Conservation (phyloP, 805 yeast genomes). For the Teunomyces aglyptinius region DNA sequence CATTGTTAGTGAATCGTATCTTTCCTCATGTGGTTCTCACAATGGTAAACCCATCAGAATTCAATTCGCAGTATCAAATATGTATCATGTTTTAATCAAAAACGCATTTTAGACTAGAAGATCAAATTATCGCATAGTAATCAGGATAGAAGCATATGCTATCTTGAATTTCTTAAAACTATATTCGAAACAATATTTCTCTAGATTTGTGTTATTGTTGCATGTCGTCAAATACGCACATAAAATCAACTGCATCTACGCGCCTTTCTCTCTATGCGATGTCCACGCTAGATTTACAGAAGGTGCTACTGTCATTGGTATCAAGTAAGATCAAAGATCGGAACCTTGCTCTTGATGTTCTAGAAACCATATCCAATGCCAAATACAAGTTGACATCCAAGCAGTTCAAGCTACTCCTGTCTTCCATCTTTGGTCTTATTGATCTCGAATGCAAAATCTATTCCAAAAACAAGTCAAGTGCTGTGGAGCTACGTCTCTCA, state of each 20-base stretch:
- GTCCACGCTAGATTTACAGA: conserved; percentile 17
- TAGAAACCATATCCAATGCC: conserved; percentile 20
- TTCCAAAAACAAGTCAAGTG: conserved; percentile 18
- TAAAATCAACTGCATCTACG: background rate
- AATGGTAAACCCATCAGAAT: background rate
- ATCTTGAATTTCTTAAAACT: too few species aligned
- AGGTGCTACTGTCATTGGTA: conserved; percentile 25
- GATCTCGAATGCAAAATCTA: conserved; percentile 37
- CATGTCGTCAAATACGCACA: background rate
- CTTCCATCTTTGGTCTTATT: conserved; percentile 25
- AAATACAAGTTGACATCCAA: conserved; percentile 17
- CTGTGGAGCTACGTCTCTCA: conserved; percentile 28
- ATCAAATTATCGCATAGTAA: too few species aligned
- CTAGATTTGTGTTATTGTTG: background rate
- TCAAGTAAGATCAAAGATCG: conserved; percentile 57
- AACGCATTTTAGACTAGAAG: background rate
- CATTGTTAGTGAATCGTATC: background rate
- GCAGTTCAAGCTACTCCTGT: conserved; percentile 21
- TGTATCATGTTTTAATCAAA: background rate
- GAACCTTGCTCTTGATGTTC: conserved; percentile 43
- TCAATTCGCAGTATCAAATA: background rate
- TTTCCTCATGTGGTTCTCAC: background rate
- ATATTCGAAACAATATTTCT: too few species aligned
- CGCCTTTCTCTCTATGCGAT: conserved; percentile 3
- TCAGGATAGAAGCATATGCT: too few species aligned